Evolutionary conservation across 805 yeast species (phyloP), one percentile per base, ranked within the genome.

Genomic region (Kuraishia cidri): DNA sequence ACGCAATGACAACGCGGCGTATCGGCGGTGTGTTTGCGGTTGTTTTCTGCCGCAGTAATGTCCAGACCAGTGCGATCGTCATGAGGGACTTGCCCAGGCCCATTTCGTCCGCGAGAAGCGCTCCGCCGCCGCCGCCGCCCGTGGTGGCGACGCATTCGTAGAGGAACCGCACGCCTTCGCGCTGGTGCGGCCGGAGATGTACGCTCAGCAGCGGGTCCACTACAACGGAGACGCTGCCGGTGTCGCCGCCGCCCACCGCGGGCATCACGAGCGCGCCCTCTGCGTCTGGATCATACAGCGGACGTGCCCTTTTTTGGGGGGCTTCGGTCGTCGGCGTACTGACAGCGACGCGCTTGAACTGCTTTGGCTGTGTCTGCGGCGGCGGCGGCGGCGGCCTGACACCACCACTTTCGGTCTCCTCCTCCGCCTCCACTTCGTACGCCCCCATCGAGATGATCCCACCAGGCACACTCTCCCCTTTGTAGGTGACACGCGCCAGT

Each of bases 41-140:
- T 0, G 88, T 86, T 11, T 72, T 68, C 43, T 82, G 86, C 40
- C 70, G 78, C 13, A 85, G 52, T 13, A 92, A 54, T 0, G 95
- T 86, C 94, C 95, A 86, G 4, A 90, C 66, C 26, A 86, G 52
- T 0, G 94, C 50, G 5, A 92, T 90, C 0, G 96, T 75, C 72
- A 79, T 88, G 26, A 92, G 56, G 0, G 97, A 88, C 46, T 83
- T 83, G 2, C 96, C 96, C 12, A 92, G 61, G 0, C 98, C 98
- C 98, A 92, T 92, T 45, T 90, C 97, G 54, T 92, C 98, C 0
- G 98, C 98, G 27, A 92, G 54, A 4, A 92, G 57, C 2, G 90
- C 88, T 0, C 98, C 97, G 27, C 56, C 44, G 0, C 72, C 71
- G 2, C 61, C 59, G 14, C 56, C 56, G 4, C 65, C 67, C 17